phyloP scores from a whole-genome alignment of 352 stramenopile genomes.

The Phytopythium litorale region DNA sequence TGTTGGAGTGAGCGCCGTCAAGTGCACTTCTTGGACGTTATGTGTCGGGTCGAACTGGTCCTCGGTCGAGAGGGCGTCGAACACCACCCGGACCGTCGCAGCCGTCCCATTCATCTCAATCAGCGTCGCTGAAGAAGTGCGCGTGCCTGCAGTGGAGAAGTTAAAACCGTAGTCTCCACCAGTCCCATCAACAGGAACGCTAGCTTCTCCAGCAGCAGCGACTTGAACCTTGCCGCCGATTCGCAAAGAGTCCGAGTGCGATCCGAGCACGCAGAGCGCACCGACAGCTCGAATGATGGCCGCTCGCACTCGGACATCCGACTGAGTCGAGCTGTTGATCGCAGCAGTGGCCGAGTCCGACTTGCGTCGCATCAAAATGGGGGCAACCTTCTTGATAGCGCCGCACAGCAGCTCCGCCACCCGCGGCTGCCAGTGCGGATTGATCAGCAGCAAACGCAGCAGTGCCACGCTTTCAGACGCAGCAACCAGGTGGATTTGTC shows the following conservation, averaged over 20 bases:
- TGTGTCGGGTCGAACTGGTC: slow-evolving; percentile 69
- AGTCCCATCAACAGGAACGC: slow-evolving; percentile 6
- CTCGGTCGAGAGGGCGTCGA: slow-evolving; percentile 51
- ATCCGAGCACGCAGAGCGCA: slow-evolving; percentile 78
- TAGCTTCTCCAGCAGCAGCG: slow-evolving; percentile 26
- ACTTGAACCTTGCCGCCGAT: slow-evolving; percentile 78
- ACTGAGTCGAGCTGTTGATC: slow-evolving; percentile 17
- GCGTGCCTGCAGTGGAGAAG: slow-evolving; percentile 25
- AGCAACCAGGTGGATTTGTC: slow-evolving; percentile 72
- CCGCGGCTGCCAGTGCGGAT: slow-evolving; percentile 53
- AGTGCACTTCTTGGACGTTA: slow-evolving; percentile 80
- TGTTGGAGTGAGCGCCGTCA: slow-evolving; percentile 59
- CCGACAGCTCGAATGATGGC: slow-evolving; percentile 79
- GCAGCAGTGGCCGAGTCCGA: slow-evolving; percentile 11
- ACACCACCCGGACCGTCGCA: slow-evolving; percentile 75
- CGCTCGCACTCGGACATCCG: slow-evolving; percentile 60
- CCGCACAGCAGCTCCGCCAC: slow-evolving; percentile 66
- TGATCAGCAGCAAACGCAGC: slow-evolving; percentile 62
- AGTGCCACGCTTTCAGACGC: slow-evolving; percentile 83
- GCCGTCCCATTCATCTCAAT: slow-evolving; percentile 65
- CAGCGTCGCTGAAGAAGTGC: slow-evolving; percentile 61
- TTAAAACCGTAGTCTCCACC: slow-evolving; percentile 46
- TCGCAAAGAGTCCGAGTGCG: slow-evolving; percentile 79
- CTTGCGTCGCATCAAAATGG: slow-evolving; percentile 47
- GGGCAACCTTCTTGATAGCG: slow-evolving; percentile 71